phyloP scores from a whole-genome alignment of 306 rosid genomes.

The Sophora flavescens region DNA sequence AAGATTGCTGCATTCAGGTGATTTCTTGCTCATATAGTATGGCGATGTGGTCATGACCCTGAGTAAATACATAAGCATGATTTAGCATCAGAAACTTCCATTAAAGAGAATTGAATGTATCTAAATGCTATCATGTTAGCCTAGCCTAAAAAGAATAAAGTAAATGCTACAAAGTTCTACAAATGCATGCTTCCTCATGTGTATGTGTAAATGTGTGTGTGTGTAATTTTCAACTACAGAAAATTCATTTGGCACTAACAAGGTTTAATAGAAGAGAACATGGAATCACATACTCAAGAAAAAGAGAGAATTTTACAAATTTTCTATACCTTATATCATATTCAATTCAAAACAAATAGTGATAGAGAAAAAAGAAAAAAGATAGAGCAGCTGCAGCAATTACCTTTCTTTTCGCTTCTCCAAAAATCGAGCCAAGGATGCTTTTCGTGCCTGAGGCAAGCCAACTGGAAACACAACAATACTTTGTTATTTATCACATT shows the following conservation, averaged over 20 bases:
- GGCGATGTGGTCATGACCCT: slow-evolving; percentile 71
- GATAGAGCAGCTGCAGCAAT: slow-evolving; percentile 4
- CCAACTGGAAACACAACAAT: slow-evolving; percentile 56
- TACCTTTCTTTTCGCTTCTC: slow-evolving; percentile 99
- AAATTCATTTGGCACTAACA: background rate
- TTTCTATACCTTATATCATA: background rate
- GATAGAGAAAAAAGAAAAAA: background rate
- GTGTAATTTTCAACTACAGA: background rate
- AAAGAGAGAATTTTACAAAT: background rate
- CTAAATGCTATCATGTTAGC: slow-evolving; percentile 14
- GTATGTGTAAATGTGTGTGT: background rate
- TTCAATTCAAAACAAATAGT: background rate
- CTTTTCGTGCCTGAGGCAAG: slow-evolving; percentile 95
- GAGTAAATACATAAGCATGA: slow-evolving; percentile 30
- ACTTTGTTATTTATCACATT: background rate
- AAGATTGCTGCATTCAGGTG: slow-evolving; percentile 61
- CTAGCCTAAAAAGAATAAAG: background rate
- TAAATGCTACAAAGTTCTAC: background rate
- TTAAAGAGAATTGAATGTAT: slow-evolving; percentile 11
- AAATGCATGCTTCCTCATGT: slow-evolving; percentile 9
- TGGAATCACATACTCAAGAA: background rate
- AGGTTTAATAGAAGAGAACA: background rate
- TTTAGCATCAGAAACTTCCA: slow-evolving; percentile 28
- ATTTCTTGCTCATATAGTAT: slow-evolving; percentile 59
- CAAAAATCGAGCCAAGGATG: slow-evolving; percentile 91